Conservation (phyloP, 306 rosid species). For the Geum urbanum region DNA sequence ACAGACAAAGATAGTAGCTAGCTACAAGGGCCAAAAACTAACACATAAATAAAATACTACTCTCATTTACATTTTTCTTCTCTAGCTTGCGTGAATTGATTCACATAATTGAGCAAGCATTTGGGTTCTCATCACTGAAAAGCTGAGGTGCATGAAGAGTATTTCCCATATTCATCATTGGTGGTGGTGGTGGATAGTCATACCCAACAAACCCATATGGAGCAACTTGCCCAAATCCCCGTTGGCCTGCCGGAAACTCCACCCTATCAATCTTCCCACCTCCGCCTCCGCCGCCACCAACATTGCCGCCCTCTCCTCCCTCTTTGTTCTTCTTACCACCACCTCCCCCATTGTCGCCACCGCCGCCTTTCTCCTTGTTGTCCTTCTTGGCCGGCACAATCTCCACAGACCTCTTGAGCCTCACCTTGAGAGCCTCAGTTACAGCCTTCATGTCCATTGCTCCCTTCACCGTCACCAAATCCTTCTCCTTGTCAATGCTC, state of each 20-base stretch:
- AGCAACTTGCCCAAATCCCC: slow-evolving; percentile 25
- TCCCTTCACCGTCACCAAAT: slow-evolving; percentile 52
- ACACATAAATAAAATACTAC: background rate
- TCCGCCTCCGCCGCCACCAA: slow-evolving; percentile 22
- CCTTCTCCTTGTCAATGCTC: slow-evolving; percentile 52
- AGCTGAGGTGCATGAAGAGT: slow-evolving; percentile 48
- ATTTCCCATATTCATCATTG: slow-evolving; percentile 28
- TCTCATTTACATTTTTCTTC: slow-evolving; percentile 34
- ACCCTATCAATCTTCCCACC: slow-evolving; percentile 26
- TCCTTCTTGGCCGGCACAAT: slow-evolving; percentile 45
- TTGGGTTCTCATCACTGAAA: slow-evolving; percentile 85
- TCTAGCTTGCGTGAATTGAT: background rate
- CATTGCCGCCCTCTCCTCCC: slow-evolving; percentile 9
- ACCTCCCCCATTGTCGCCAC: slow-evolving; percentile 13
- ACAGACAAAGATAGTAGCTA: slow-evolving; percentile 2
- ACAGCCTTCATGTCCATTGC: slow-evolving; percentile 57
- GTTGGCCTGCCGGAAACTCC: slow-evolving; percentile 23
- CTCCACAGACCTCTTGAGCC: slow-evolving; percentile 54
- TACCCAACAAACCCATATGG: slow-evolving; percentile 6
- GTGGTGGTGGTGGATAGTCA: slow-evolving; percentile 20
- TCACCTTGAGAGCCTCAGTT: slow-evolving; percentile 36
- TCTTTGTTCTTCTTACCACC: slow-evolving; percentile 35
- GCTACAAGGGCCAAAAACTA: background rate
- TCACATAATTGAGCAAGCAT: slow-evolving; percentile 75
- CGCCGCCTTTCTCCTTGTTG: slow-evolving; percentile 18